Percentiles rank a stretch among this genome's conserved stretches.
phyloP scores from a whole-genome alignment of 345 rosid genomes.

The Nephelium lappaceum region DNA sequence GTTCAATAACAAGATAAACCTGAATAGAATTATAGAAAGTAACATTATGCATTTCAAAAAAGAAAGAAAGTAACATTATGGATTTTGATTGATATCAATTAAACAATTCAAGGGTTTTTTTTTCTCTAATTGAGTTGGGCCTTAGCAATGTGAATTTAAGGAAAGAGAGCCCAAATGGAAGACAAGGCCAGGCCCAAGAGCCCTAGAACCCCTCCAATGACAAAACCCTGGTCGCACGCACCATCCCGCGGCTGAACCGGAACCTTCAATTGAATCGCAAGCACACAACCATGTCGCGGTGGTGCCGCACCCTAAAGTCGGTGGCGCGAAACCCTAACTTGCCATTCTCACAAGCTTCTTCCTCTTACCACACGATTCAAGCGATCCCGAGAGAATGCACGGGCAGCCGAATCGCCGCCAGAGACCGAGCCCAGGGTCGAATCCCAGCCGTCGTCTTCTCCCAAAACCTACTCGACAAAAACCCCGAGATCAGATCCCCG shows the following conservation, averaged over 20 bases:
- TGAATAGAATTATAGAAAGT: no score
- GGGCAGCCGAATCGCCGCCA: slow-evolving; percentile 58
- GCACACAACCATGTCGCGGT: slow-evolving; percentile 36
- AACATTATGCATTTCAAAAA: no score
- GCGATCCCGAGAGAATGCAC: slow-evolving; percentile 71
- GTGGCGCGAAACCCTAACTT: slow-evolving; percentile 27
- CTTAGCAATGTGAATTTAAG: no score
- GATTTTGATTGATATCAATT: no score
- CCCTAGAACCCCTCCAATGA: neutral
- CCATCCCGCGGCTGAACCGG: neutral
- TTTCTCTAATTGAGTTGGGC: no score
- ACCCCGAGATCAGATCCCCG: slow-evolving; percentile 33
- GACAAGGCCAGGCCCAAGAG: neutral
- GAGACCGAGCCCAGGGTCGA: slow-evolving; percentile 71
- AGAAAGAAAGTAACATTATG: no score
- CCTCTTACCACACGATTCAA: slow-evolving; percentile 63
- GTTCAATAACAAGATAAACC: no score
- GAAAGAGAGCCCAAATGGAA: neutral
- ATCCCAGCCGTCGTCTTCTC: slow-evolving; percentile 80
- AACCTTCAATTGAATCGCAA: neutral
- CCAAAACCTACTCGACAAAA: slow-evolving; percentile 50
- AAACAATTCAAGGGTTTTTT: no score
- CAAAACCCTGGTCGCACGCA: neutral
- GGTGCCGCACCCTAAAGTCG: slow-evolving; percentile 55
- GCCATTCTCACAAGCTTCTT: neutral